These are phyloP conservation scores for Ascocoryne sarcoides DNA, from an alignment of 2,329 filamentous ascomycete genomes.

Conservation along the genomic window DNA sequence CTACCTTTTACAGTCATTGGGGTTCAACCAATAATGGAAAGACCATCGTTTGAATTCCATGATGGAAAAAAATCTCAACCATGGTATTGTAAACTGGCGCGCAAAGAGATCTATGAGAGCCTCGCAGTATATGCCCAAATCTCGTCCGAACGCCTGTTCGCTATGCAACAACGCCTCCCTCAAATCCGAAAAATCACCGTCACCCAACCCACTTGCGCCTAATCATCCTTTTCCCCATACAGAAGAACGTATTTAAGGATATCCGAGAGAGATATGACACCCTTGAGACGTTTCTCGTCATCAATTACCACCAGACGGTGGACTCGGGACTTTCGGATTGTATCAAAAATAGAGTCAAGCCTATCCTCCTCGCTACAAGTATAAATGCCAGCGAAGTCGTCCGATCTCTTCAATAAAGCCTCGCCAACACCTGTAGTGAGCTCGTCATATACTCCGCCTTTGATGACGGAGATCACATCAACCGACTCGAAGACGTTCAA, in stretches of 20 bases:
- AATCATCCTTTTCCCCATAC: conserved; percentile 34
- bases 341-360: conserved; percentile 93
- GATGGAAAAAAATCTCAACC: not conserved
- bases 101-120: conserved; percentile 23
- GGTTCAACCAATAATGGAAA: too few species aligned
- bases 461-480: conserved; percentile 93
- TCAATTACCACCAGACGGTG: conserved; percentile 91
- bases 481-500: conserved; percentile 97
- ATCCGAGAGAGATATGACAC: conserved; percentile 88
- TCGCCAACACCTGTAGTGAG: conserved; percentile 80
- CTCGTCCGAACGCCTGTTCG: conserved; percentile 26
- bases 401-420: conserved; percentile 74
- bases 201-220: conserved; percentile 12
- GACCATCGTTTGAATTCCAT: too few species aligned
- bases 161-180: conserved; percentile 29
- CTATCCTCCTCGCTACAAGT: conserved; percentile 89
- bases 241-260: conserved; percentile 92
- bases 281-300: conserved; percentile 75
- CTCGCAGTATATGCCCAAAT: conserved; percentile 19
- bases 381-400: conserved; percentile 94
- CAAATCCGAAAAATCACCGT: conserved; percentile 12
- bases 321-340: conserved; percentile 87
- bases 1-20: too few species aligned
- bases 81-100: not conserved
- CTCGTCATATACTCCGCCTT: conserved; percentile 87